Evolutionary conservation across 768 basidiomycete species (phyloP).

Genomic region (Dacryopinax primogenitus): DNA sequence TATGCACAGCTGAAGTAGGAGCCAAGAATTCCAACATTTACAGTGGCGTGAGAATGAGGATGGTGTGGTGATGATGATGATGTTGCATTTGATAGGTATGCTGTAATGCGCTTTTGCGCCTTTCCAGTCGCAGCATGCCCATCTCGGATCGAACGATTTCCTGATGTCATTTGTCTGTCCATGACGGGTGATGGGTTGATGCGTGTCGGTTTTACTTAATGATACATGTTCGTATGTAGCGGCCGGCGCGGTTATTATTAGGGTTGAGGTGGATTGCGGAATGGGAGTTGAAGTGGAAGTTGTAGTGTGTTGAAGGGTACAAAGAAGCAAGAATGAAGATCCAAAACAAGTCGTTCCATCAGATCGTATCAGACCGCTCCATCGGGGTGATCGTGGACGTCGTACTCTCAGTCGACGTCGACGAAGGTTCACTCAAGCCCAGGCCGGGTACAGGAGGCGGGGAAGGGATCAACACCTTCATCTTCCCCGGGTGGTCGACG

Average conservation of each 20-base stretch:
- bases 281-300: neutral
- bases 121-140: neutral
- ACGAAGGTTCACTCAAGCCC: neutral
- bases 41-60: too few species aligned
- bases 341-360: too few species aligned
- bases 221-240: neutral
- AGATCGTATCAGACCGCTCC: too few species aligned
- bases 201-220: conserved; percentile 1
- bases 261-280: neutral
- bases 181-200: neutral
- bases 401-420: neutral
- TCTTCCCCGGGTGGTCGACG: neutral
- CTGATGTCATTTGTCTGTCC: neutral
- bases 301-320: conserved; percentile 6
- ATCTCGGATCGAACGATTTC: neutral
- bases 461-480: neutral
- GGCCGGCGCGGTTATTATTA: conserved; percentile 1
- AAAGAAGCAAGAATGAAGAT: too few species aligned
- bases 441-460: neutral
- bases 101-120: too few species aligned
- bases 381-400: too few species aligned
- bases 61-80: too few species aligned
- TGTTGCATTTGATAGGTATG: too few species aligned
- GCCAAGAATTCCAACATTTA: neutral
- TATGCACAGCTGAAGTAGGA: neutral